Conservation (phyloP, 176 grass and related monocot species). For the Alloteropsis semialata region DNA sequence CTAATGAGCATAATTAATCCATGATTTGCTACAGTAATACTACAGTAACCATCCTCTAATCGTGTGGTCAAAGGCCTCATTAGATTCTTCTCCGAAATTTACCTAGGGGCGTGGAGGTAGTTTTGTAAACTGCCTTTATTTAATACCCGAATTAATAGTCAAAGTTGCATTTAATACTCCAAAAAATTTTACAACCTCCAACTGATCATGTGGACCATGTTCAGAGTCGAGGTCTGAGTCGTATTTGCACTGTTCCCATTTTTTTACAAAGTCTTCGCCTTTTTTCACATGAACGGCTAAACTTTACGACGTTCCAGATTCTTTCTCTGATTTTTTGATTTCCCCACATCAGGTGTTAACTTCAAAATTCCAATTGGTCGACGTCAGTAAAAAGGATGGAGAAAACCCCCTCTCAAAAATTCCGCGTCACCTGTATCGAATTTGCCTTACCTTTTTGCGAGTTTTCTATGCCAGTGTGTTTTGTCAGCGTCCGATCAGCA, state of each 20-base stretch:
- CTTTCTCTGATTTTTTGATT: background rate
- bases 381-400: background rate
- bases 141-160: too few relatives aligned
- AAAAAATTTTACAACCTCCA: too few relatives aligned
- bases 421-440: background rate
- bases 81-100: too few relatives aligned
- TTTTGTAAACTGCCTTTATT: too few relatives aligned
- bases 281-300: background rate
- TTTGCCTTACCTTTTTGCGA: background rate
- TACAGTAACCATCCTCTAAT: too few relatives aligned
- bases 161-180: too few relatives aligned
- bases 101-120: too few relatives aligned
- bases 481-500: background rate
- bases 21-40: too few relatives aligned
- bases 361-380: background rate
- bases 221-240: conserved; percentile 4
- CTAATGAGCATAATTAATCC: too few relatives aligned
- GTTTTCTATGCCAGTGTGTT: background rate
- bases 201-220: conserved; percentile 5
- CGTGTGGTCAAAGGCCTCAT: too few relatives aligned
- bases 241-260: background rate
- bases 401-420: background rate
- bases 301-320: conserved; percentile 4
- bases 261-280: background rate
- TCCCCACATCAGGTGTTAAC: background rate